These are phyloP conservation scores for Aspergillus nanangensis DNA, from an alignment of 495 filamentous ascomycete genomes.

Conservation along the genomic window DNA sequence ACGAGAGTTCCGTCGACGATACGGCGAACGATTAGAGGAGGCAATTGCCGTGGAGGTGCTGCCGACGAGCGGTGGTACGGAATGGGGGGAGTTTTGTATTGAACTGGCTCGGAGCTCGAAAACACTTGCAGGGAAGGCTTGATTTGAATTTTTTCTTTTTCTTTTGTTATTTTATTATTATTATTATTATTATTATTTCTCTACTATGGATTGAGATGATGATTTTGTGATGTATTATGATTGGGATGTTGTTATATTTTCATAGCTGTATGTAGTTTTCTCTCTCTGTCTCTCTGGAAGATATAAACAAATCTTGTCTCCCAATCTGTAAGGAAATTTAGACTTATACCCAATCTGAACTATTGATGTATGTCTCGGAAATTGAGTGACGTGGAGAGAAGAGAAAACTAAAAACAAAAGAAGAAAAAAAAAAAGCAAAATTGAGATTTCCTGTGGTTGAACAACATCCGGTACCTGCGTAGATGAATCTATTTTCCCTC, in stretches of 20 bases:
- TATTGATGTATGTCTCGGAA: too few species aligned
- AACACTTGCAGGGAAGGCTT: constrained; percentile 3
- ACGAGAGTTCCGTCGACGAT: constrained; percentile 64
- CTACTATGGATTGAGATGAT: neutral
- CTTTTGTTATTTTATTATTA: neutral
- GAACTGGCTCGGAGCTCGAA: constrained; percentile 44
- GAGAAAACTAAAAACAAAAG: too few species aligned
- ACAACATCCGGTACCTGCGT: too few species aligned
- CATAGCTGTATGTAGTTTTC: neutral
- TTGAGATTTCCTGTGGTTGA: too few species aligned
- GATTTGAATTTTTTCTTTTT: constrained; percentile 1
- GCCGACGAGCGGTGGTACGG: constrained; percentile 29
- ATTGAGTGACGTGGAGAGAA: too few species aligned
- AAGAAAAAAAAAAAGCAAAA: too few species aligned
- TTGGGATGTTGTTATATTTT: neutral
- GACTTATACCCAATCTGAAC: neutral
- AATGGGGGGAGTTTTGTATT: constrained; percentile 57
- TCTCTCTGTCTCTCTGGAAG: neutral
- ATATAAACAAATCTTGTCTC: neutral
- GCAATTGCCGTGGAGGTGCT: constrained; percentile 49
- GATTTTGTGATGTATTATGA: neutral
- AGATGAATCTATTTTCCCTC: neutral
- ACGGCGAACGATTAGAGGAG: constrained; percentile 63
- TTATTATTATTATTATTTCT: neutral
- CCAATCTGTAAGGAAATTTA: neutral